Evolutionary conservation across 2,329 filamentous ascomycete genomes (phyloP).

Genomic region (Dactylellina cionopaga): DNA sequence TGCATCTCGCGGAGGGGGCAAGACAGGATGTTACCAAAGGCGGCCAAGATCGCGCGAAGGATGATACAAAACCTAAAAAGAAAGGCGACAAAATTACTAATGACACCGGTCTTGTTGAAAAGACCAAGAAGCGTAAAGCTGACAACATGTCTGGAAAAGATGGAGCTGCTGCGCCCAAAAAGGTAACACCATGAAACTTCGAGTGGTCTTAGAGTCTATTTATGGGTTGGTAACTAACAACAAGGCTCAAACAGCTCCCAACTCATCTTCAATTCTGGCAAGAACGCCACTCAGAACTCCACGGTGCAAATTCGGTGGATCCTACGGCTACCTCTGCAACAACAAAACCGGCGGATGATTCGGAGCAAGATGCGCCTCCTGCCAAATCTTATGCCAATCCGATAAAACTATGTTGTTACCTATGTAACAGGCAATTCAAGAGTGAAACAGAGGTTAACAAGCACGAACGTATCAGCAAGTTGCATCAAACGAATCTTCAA

Average conservation of each 20-base stretch:
- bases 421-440: constrained; percentile 71
- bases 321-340: constrained; percentile 49
- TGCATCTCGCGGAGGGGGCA: constrained; percentile 65
- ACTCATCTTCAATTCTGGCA: constrained; percentile 78
- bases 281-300: constrained; percentile 74
- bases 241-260: constrained; percentile 63
- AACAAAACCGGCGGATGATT: constrained; percentile 54
- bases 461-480: constrained; percentile 70
- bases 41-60: constrained; percentile 56
- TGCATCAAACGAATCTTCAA: constrained; percentile 68
- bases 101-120: constrained; percentile 48
- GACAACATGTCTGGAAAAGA: constrained; percentile 60
- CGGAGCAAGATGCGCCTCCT: constrained; percentile 60
- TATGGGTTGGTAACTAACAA: constrained; percentile 53
- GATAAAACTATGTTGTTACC: constrained; percentile 69
- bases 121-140: constrained; percentile 57
- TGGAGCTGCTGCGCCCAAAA: constrained; percentile 58
- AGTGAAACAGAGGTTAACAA: constrained; percentile 67
- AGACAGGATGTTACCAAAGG: constrained; percentile 3
- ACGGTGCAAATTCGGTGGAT: constrained; percentile 61
- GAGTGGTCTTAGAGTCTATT: no score
- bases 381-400: constrained; percentile 71
- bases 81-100: constrained; percentile 58
- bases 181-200: no score
- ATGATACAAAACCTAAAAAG: constrained; percentile 64